Evolutionary conservation across 495 filamentous ascomycete genomes (phyloP).

Genomic region (Xylaria intraflava): DNA sequence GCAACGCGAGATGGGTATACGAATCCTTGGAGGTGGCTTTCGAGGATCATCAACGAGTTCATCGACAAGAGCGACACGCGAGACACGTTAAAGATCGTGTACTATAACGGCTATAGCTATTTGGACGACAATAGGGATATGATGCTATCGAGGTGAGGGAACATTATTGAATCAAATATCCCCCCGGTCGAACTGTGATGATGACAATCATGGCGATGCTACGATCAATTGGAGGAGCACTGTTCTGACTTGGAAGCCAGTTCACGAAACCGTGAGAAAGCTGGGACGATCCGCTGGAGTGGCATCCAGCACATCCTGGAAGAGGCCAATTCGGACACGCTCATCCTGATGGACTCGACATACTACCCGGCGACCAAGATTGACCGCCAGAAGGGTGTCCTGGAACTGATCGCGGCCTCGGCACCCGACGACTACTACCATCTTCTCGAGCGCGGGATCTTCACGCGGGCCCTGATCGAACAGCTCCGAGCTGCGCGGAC

Average conservation of each 20-base stretch:
- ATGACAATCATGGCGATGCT: not conserved
- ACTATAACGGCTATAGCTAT: conserved; percentile 42
- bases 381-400: conserved; percentile 34
- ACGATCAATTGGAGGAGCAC: too few relatives aligned
- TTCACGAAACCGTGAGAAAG: conserved; percentile 34
- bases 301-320: conserved; percentile 43
- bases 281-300: conserved; percentile 39
- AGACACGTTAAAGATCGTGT: conserved; percentile 42
- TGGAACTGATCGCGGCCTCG: conserved; percentile 44
- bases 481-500: conserved; percentile 36
- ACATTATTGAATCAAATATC: not conserved
- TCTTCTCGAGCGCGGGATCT: conserved; percentile 34
- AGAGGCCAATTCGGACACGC: conserved; percentile 36
- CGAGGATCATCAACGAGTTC: conserved; percentile 36
- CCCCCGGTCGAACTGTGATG: not conserved
- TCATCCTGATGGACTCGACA: conserved; percentile 47
- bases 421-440: conserved; percentile 39
- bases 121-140: conserved; percentile 41
- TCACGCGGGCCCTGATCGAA: conserved; percentile 38
- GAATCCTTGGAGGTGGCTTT: conserved; percentile 39
- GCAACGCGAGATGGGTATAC: conserved; percentile 31
- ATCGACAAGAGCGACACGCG: conserved; percentile 38
- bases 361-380: conserved; percentile 41
- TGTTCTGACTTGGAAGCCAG: conserved; percentile 18
- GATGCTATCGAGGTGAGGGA: conserved; percentile 40